phyloP scores from a whole-genome alignment of 768 basidiomycete species.

The Albatrellus ellisii region DNA sequence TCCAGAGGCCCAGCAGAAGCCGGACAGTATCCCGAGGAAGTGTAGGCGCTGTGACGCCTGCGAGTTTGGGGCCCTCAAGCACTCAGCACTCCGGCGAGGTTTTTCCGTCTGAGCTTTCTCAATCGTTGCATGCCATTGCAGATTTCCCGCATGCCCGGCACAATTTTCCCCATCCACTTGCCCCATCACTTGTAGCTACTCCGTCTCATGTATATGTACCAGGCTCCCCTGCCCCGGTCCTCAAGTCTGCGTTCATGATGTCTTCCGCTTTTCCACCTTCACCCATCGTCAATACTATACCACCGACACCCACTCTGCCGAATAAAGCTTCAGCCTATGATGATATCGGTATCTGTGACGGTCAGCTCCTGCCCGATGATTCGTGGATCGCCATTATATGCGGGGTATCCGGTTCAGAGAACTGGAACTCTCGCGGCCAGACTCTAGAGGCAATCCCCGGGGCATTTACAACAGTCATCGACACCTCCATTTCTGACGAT shows the following conservation, averaged over 20 bases:
- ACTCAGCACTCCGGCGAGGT: no score
- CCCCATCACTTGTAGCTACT: slow-evolving; percentile 21
- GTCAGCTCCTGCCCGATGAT: slow-evolving; percentile 43
- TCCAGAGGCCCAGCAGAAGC: slow-evolving; percentile 39
- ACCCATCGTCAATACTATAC: slow-evolving; percentile 18
- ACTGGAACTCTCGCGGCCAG: slow-evolving; percentile 25
- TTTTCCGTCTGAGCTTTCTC: slow-evolving; percentile 5
- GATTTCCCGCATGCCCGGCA: neutral
- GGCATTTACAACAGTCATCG: neutral
- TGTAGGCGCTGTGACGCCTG: slow-evolving; percentile 1
- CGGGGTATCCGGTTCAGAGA: slow-evolving; percentile 48
- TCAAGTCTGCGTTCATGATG: slow-evolving; percentile 6
- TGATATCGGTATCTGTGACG: slow-evolving; percentile 4
- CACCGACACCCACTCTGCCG: slow-evolving; percentile 11
- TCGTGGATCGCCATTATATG: slow-evolving; percentile 76
- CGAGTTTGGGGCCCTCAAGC: neutral
- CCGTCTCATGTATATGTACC: slow-evolving; percentile 43
- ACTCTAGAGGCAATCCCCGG: slow-evolving; percentile 17
- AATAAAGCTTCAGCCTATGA: neutral
- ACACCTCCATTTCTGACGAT: slow-evolving; percentile 15
- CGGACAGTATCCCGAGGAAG: slow-evolving; percentile 14
- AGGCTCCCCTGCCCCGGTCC: slow-evolving; percentile 12
- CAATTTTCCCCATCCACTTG: neutral
- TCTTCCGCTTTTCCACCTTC: no score
- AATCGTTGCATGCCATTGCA: slow-evolving; percentile 5